phyloP scores from a whole-genome alignment of 805 yeast genomes.

The Candida golubevii region DNA sequence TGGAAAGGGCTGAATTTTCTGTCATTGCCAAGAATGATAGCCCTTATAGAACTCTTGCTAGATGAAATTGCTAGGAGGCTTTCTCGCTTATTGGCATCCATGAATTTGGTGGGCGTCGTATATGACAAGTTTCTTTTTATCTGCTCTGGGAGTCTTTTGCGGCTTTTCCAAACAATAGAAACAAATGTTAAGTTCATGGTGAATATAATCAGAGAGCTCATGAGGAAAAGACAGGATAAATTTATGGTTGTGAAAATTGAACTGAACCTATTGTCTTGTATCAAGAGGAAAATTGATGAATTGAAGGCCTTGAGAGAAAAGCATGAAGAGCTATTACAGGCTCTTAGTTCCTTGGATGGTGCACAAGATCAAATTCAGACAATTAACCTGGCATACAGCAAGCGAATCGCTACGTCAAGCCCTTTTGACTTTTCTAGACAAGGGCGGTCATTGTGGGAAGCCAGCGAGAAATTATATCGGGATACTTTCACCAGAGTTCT shows the following conservation, averaged over 20 bases:
- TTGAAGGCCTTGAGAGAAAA: slow-evolving; percentile 44
- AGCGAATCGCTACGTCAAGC: slow-evolving; percentile 24
- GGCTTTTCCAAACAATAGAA: slow-evolving; percentile 52
- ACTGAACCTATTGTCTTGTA: slow-evolving; percentile 30
- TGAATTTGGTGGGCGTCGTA: slow-evolving; percentile 43
- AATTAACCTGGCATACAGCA: slow-evolving; percentile 27
- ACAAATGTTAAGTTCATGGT: slow-evolving; percentile 58
- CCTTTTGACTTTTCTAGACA: slow-evolving; percentile 32
- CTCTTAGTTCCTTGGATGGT: slow-evolving; percentile 22
- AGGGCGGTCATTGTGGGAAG: slow-evolving; percentile 27
- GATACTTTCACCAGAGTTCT: slow-evolving; percentile 21
- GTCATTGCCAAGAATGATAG: slow-evolving; percentile 61
- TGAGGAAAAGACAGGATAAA: slow-evolving; percentile 69
- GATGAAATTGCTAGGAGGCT: slow-evolving; percentile 50
- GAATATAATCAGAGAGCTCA: slow-evolving; percentile 64
- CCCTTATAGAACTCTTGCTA: slow-evolving; percentile 62
- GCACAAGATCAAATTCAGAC: slow-evolving; percentile 14
- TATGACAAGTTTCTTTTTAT: slow-evolving; percentile 35
- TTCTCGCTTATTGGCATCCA: slow-evolving; percentile 29
- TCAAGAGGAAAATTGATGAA: slow-evolving; percentile 42
- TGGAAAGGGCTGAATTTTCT: slow-evolving; percentile 50
- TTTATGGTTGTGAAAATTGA: slow-evolving; percentile 60
- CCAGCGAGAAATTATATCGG: slow-evolving; percentile 26
- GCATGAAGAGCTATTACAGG: slow-evolving; percentile 48
- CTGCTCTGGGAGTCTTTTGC: slow-evolving; percentile 19